phyloP scores from a whole-genome alignment of 2,329 filamentous ascomycete genomes.

The Penicillium polonicum region DNA sequence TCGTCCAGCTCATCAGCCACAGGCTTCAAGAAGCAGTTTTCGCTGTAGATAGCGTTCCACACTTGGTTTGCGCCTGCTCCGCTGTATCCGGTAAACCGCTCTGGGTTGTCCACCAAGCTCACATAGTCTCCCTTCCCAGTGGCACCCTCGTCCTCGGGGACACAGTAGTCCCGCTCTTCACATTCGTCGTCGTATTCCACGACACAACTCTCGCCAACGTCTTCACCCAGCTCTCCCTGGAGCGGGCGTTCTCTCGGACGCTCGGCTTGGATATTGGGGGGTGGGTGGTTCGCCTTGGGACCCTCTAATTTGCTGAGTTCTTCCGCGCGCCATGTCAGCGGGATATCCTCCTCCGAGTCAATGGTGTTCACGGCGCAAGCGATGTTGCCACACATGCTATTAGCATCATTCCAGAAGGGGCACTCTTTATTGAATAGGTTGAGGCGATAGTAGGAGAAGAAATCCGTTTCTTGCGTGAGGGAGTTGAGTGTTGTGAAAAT shows the following conservation, averaged over 20 bases:
- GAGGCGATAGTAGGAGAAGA: conserved; percentile 95
- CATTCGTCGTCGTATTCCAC: conserved; percentile 97
- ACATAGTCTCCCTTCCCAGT: conserved; percentile 92
- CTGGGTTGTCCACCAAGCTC: conserved; percentile 86
- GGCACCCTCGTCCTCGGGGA: conserved; percentile 89
- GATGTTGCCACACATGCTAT: conserved; percentile 94
- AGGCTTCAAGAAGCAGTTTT: conserved; percentile 82
- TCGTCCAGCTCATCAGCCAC: conserved; percentile 27
- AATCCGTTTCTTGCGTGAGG: conserved; percentile 85
- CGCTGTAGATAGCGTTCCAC: conserved; percentile 94
- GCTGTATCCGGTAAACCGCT: conserved; percentile 91
- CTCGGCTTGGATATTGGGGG: conserved; percentile 69
- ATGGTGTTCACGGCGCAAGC: conserved; percentile 94
- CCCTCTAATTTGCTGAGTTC: conserved; percentile 91
- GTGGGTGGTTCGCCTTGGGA: conserved; percentile 85
- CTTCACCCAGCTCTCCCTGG: conserved; percentile 76
- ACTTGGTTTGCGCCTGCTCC: conserved; percentile 83
- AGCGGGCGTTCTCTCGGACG: conserved; percentile 69
- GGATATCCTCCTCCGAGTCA: conserved; percentile 93
- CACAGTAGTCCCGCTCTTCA: conserved; percentile 93
- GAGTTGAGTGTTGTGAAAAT: conserved; percentile 75
- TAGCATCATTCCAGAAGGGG: conserved; percentile 92
- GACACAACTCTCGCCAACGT: conserved; percentile 92
- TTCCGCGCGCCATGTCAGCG: conserved; percentile 83
- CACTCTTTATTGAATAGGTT: conserved; percentile 94